phyloP scores from a whole-genome alignment of 75 land plant genomes.

The Gnetum montanum region DNA sequence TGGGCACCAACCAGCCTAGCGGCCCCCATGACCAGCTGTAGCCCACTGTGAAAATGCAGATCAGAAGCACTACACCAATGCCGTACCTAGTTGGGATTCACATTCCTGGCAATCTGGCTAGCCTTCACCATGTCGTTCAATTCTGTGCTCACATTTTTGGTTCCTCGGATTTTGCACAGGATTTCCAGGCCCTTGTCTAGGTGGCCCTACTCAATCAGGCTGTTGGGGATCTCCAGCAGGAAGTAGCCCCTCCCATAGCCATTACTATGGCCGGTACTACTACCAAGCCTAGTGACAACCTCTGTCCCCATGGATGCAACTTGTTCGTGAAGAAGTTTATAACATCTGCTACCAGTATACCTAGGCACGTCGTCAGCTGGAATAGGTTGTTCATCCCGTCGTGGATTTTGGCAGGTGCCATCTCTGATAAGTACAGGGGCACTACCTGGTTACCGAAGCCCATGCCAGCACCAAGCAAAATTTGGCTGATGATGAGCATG shows the following conservation, averaged over 20 bases:
- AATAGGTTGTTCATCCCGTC: slow-evolving; percentile 65
- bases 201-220: slow-evolving; percentile 63
- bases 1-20: slow-evolving; percentile 83
- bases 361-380: slow-evolving; percentile 58
- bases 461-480: slow-evolving; percentile 65
- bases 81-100: slow-evolving; percentile 39
- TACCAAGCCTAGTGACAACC: slow-evolving; percentile 65
- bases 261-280: slow-evolving; percentile 50
- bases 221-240: slow-evolving; percentile 76
- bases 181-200: slow-evolving; percentile 37
- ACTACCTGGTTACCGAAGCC: slow-evolving; percentile 87
- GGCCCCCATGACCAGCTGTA: slow-evolving; percentile 96
- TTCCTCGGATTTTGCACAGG: slow-evolving; percentile 55
- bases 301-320: slow-evolving; percentile 80
- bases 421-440: slow-evolving; percentile 73
- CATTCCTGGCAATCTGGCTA: slow-evolving; percentile 38
- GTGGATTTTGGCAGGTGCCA: slow-evolving; percentile 62
- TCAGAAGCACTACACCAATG: slow-evolving; percentile 37
- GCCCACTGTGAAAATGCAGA: slow-evolving; percentile 50
- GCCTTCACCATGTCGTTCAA: slow-evolving; percentile 60
- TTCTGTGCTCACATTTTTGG: slow-evolving; percentile 51
- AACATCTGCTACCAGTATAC: slow-evolving; percentile 51
- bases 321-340: slow-evolving; percentile 58
- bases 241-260: slow-evolving; percentile 59
- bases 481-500: slow-evolving; percentile 70